A percentile compares a stretch with the other conserved stretches of the same genome.
phyloP scores from a whole-genome alignment of 2,329 filamentous ascomycete species.

The Talaromyces sp. region DNA sequence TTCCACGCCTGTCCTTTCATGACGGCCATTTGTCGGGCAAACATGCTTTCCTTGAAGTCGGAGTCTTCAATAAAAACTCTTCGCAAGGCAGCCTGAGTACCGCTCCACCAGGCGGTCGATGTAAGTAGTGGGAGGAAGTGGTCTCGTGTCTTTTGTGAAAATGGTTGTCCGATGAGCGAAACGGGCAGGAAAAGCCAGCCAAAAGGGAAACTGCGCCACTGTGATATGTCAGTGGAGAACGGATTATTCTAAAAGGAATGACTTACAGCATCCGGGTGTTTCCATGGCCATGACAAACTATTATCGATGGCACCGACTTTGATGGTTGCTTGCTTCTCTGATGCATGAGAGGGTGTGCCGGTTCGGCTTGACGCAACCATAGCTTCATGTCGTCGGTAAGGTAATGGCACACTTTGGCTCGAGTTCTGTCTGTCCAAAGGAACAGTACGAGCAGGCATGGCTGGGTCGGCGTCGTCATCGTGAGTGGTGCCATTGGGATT shows the following conservation, averaged over 20 bases:
- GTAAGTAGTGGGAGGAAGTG: constrained; percentile 96
- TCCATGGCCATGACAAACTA: constrained; percentile 98
- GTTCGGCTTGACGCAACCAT: constrained; percentile 72
- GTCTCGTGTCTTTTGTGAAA: constrained; percentile 87
- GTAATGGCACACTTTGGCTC: constrained; percentile 48
- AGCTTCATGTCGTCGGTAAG: constrained; percentile 75
- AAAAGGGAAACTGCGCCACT: constrained; percentile 88
- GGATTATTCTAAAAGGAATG: no score
- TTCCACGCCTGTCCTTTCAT: constrained; percentile 99
- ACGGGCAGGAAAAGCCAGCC: constrained; percentile 98
- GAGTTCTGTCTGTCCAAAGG: constrained; percentile 45
- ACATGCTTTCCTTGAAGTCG: constrained; percentile 99
- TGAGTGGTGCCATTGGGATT: constrained; percentile 56
- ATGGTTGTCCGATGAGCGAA: constrained; percentile 91
- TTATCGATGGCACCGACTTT: constrained; percentile 94
- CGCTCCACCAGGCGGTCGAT: constrained; percentile 94
- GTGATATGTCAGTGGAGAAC: constrained; percentile 24
- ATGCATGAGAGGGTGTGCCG: constrained; percentile 50
- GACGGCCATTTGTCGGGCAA: constrained; percentile 94
- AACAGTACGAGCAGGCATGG: constrained; percentile 62
- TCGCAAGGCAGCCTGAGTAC: constrained; percentile 83
- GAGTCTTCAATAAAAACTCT: constrained; percentile 86
- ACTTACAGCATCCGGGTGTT: constrained; percentile 84
- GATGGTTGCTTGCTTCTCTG: constrained; percentile 59
- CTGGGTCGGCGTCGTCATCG: constrained; percentile 48